A percentile compares a stretch with the other conserved stretches of the same genome.
phyloP scores from a whole-genome alignment of 139 green algal genomes.

The Coelastrella sp. region DNA sequence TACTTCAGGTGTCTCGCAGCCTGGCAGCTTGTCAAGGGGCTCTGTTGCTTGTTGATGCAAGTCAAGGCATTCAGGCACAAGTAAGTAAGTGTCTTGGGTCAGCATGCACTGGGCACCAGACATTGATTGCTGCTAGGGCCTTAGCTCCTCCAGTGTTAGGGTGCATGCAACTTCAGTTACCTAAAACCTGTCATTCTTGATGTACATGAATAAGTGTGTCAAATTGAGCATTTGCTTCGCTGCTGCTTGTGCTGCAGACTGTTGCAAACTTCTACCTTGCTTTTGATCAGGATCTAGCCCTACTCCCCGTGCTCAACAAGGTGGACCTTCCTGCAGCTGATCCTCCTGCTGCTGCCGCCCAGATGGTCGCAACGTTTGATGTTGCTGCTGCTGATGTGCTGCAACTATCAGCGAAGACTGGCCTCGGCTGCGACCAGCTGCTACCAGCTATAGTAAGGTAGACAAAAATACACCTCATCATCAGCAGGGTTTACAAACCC shows the following conservation, averaged over 20 bases:
- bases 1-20: constrained; percentile 59
- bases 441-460: constrained; percentile 83
- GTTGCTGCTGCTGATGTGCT: constrained; percentile 57
- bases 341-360: constrained; percentile 66
- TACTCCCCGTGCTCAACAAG: constrained; percentile 96
- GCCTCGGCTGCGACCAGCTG: constrained; percentile 69
- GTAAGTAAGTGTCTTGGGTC: constrained; percentile 25
- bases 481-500: too few species aligned
- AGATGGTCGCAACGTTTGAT: constrained; percentile 84
- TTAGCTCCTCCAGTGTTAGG: neutral
- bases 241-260: constrained; percentile 63
- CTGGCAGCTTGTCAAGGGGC: constrained; percentile 84
- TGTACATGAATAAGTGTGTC: too few species aligned
- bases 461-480: too few species aligned
- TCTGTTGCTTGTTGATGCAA: constrained; percentile 93
- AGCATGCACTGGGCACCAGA: too few species aligned
- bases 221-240: too few species aligned
- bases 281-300: constrained; percentile 86
- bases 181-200: neutral
- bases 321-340: constrained; percentile 88
- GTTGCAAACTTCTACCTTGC: constrained; percentile 96
- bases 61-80: constrained; percentile 55
- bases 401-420: constrained; percentile 82
- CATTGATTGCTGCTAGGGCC: too few species aligned
- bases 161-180: neutral